These are phyloP conservation scores for Dryadomyces sulphureus DNA, from an alignment of 2,329 filamentous ascomycete species.

Conservation along the genomic window DNA sequence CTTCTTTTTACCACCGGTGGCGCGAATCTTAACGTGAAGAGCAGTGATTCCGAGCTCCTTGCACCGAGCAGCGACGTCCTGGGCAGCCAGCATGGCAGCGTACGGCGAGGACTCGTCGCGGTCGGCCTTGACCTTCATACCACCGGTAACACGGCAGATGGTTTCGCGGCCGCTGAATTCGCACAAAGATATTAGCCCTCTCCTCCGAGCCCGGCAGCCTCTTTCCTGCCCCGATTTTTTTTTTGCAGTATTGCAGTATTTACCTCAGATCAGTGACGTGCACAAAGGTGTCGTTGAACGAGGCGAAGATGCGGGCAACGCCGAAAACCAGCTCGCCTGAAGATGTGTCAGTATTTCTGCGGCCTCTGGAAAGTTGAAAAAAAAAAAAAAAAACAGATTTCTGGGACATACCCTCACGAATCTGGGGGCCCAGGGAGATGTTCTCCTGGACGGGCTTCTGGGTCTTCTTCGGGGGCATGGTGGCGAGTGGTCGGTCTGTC, in stretches of 20 bases:
- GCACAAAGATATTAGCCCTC: slow-evolving; percentile 52
- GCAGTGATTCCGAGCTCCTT: slow-evolving; percentile 66
- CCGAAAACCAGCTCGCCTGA: slow-evolving; percentile 95
- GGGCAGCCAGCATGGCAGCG: slow-evolving; percentile 99
- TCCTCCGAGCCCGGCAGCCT: too few relatives aligned
- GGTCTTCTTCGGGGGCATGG: slow-evolving; percentile 91
- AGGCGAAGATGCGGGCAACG: slow-evolving; percentile 95
- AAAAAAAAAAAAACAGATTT: too few relatives aligned
- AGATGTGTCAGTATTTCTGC: not conserved
- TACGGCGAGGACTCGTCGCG: slow-evolving; percentile 99
- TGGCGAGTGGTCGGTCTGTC: slow-evolving; percentile 24
- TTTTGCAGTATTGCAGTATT: slow-evolving; percentile 18
- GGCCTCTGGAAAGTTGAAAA: too few relatives aligned
- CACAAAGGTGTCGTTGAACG: slow-evolving; percentile 88
- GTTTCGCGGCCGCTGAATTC: slow-evolving; percentile 94
- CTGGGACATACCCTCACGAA: slow-evolving; percentile 68
- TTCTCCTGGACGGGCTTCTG: slow-evolving; percentile 81
- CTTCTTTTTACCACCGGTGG: slow-evolving; percentile 67
- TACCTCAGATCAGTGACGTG: slow-evolving; percentile 98
- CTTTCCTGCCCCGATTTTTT: slow-evolving; percentile 10
- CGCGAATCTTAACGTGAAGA: slow-evolving; percentile 99
- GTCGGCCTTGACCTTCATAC: slow-evolving; percentile 99
- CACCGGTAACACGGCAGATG: slow-evolving; percentile 98
- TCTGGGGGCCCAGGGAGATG: slow-evolving; percentile 93
- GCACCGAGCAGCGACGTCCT: slow-evolving; percentile 85